These are phyloP conservation scores for Sarcomyxa edulis DNA, from an alignment of 768 basidiomycete species.

Conservation along the genomic window DNA sequence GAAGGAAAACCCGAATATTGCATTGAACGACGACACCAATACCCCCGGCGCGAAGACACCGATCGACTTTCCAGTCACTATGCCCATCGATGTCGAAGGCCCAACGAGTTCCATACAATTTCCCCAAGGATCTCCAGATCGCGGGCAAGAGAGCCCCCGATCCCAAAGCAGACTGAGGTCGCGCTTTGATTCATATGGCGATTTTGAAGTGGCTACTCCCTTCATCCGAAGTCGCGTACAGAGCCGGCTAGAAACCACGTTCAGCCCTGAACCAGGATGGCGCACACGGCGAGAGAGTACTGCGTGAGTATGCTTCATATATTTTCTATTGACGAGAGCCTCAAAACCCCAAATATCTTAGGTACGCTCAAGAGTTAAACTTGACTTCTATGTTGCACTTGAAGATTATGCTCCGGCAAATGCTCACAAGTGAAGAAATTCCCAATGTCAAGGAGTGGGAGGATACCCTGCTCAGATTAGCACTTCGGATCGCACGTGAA, in stretches of 20 bases:
- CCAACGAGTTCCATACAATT: slow-evolving; percentile 75
- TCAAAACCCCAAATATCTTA: slow-evolving; percentile 20
- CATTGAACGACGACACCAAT: slow-evolving; percentile 38
- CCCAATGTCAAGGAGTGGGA: slow-evolving; percentile 88
- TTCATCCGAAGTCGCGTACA: slow-evolving; percentile 84
- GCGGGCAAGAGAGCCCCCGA: slow-evolving; percentile 51
- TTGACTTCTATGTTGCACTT: slow-evolving; percentile 85
- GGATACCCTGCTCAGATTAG: slow-evolving; percentile 70
- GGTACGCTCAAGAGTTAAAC: slow-evolving; percentile 82
- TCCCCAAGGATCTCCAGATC: slow-evolving; percentile 76
- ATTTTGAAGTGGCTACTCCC: slow-evolving; percentile 67
- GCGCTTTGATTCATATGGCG: slow-evolving; percentile 67
- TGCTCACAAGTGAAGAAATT: slow-evolving; percentile 77
- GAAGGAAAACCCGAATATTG: slow-evolving; percentile 45
- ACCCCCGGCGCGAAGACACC: slow-evolving; percentile 43
- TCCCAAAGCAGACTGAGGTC: slow-evolving; percentile 45
- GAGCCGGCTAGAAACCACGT: slow-evolving; percentile 61
- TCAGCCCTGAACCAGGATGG: slow-evolving; percentile 69
- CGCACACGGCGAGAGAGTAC: slow-evolving; percentile 84
- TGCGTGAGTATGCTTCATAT: slow-evolving; percentile 50
- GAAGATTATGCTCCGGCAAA: slow-evolving; percentile 86
- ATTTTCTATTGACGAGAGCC: slow-evolving; percentile 6
- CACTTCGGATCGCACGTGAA: slow-evolving; percentile 82
- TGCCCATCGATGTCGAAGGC: slow-evolving; percentile 46
- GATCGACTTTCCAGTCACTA: slow-evolving; percentile 51